Percentiles rank a stretch among this genome's conserved stretches.
These are phyloP conservation scores for Kwoniella sp. DNA, from an alignment of 768 basidiomycete genomes.

Conservation along the genomic window DNA sequence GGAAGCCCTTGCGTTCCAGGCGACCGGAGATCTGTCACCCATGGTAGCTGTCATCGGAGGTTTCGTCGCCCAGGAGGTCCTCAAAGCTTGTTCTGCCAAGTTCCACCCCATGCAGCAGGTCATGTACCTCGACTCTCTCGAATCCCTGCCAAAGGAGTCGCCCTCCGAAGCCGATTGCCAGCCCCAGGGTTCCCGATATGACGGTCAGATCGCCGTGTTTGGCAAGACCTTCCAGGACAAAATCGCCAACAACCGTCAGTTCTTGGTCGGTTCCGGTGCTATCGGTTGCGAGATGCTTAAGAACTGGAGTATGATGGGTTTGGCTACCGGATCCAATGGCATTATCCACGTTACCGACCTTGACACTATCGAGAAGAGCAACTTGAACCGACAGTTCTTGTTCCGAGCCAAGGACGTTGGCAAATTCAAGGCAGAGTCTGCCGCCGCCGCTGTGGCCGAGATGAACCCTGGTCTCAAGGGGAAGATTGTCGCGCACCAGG, in stretches of 20 bases:
- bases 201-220: conserved; percentile 92
- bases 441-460: conserved; percentile 79
- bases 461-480: conserved; percentile 91
- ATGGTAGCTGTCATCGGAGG: conserved; percentile 90
- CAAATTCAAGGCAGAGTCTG: conserved; percentile 94
- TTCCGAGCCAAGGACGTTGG: conserved; percentile 95
- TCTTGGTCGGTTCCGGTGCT: conserved; percentile 97
- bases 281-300: conserved; percentile 99
- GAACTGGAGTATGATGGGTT: conserved; percentile 99
- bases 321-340: conserved; percentile 70
- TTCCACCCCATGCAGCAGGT: conserved; percentile 95
- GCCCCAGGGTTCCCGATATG: conserved; percentile 78
- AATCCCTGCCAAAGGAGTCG: conserved; percentile 72
- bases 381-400: conserved; percentile 94
- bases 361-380: conserved; percentile 99
- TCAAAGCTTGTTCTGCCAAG: conserved; percentile 95
- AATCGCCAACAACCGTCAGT: conserved; percentile 82
- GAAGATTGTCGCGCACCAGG: conserved; percentile 82
- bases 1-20: conserved; percentile 83
- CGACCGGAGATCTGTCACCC: conserved; percentile 82
- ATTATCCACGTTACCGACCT: conserved; percentile 89
- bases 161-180: conserved; percentile 80
- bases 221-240: conserved; percentile 88
- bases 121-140: conserved; percentile 95
- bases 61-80: conserved; percentile 94